A percentile compares a stretch with the other conserved stretches of the same genome.
Conservation (phyloP, 192 early-diverging fungal species). For the Gryganskiella cystojenkinii region DNA sequence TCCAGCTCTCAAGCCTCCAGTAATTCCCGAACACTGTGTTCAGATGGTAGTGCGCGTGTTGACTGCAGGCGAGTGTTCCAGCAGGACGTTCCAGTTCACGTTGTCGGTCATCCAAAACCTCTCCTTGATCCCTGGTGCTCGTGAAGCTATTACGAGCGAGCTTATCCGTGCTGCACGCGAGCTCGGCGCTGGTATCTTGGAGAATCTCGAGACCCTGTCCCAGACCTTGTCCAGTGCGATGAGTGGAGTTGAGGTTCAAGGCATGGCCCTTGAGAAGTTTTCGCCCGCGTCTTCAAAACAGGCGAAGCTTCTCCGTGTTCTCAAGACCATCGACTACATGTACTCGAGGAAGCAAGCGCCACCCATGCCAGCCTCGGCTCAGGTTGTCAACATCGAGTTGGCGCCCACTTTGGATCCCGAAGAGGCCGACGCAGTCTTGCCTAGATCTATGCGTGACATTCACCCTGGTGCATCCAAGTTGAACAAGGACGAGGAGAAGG, state of each 20-base stretch:
- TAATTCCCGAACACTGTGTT: constrained; percentile 85
- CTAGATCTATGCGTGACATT: constrained; percentile 57
- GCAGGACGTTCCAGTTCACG: constrained; percentile 95
- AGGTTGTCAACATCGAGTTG: constrained; percentile 52
- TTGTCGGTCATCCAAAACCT: constrained; percentile 91
- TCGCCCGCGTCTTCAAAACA: constrained; percentile 89
- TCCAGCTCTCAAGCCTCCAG: constrained; percentile 73
- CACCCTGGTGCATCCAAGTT: constrained; percentile 20
- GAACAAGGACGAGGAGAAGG: constrained; percentile 60
- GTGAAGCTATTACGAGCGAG: constrained; percentile 84
- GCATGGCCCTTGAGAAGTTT: constrained; percentile 79
- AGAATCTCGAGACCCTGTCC: constrained; percentile 76
- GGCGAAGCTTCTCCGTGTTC: constrained; percentile 90
- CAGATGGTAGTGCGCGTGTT: constrained; percentile 90
- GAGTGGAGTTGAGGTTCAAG: constrained; percentile 77
- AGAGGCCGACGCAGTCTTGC: constrained; percentile 45
- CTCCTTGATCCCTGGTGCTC: constrained; percentile 72
- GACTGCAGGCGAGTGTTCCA: constrained; percentile 89
- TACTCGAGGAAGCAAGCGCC: constrained; percentile 63
- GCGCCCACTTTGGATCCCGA: constrained; percentile 58
- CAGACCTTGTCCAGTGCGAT: constrained; percentile 63
- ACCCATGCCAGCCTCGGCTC: constrained; percentile 49
- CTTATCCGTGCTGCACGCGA: constrained; percentile 76
- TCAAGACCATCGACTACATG: constrained; percentile 96
- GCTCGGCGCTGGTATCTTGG: constrained; percentile 72